Evolutionary conservation across 2,329 filamentous ascomycete genomes (phyloP).

Genomic region (Aspergillus sp.): DNA sequence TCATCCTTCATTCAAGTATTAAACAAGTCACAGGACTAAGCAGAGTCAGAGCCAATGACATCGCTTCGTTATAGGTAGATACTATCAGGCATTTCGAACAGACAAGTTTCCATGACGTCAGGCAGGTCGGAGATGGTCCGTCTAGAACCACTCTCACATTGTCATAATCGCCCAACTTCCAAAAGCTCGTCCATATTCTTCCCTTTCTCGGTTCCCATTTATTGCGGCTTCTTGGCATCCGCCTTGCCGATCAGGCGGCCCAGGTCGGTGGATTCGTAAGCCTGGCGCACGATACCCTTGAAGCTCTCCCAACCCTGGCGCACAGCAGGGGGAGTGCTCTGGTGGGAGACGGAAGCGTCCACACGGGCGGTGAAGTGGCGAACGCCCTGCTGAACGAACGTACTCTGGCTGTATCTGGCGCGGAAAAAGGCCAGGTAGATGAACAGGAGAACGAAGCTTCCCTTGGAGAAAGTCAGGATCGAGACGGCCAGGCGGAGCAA

Average conservation of each 20-base stretch:
- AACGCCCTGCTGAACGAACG: conserved; percentile 84
- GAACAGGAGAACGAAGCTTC: conserved; percentile 82
- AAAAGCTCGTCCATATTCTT: neutral
- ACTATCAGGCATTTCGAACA: neutral
- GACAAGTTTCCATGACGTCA: neutral
- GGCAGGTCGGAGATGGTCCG: neutral
- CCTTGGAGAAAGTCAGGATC: conserved; percentile 82
- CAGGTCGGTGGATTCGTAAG: conserved; percentile 75
- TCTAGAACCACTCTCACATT: neutral
- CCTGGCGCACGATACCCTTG: conserved; percentile 72
- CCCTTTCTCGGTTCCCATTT: conserved; percentile 20
- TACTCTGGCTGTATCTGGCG: conserved; percentile 84
- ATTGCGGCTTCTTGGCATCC: conserved; percentile 50
- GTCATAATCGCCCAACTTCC: neutral
- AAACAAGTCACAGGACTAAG: neutral
- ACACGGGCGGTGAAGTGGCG: conserved; percentile 69
- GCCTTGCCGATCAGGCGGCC: conserved; percentile 66
- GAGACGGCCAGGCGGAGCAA: conserved; percentile 81
- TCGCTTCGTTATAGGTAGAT: conserved; percentile 10
- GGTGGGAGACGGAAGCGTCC: conserved; percentile 79
- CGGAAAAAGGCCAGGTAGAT: conserved; percentile 93
- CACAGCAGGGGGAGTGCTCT: conserved; percentile 78
- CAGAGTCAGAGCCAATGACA: neutral
- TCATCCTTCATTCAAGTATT: neutral
- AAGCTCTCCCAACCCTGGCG: conserved; percentile 76